These are phyloP conservation scores for Pterocarpus macrocarpus DNA, from an alignment of 306 rosid species.

Conservation along the genomic window DNA sequence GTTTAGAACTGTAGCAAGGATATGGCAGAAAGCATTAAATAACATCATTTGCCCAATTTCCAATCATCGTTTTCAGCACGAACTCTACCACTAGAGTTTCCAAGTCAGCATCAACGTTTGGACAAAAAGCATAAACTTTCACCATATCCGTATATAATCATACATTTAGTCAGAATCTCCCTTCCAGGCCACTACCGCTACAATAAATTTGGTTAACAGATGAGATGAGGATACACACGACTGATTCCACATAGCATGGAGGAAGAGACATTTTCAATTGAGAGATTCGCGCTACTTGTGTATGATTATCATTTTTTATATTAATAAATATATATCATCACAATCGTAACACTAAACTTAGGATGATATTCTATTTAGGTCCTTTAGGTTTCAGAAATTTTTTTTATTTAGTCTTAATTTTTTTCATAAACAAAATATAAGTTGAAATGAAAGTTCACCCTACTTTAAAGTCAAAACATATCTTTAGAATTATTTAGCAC, in stretches of 20 bases:
- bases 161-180: neutral
- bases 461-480: no score
- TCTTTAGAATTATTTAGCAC: no score
- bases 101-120: neutral
- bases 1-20: neutral
- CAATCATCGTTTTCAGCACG: constrained; percentile 4
- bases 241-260: neutral
- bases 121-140: constrained; percentile 17
- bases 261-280: neutral
- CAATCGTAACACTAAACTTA: no score
- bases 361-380: no score
- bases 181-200: neutral
- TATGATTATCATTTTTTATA: no score
- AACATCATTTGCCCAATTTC: neutral
- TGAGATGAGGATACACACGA: neutral
- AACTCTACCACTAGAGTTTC: constrained; percentile 15
- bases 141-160: neutral
- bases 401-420: no score
- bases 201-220: no score
- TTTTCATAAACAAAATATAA: no score
- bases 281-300: no score
- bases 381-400: no score
- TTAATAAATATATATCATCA: no score
- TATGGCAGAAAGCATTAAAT: neutral
- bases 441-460: no score